phyloP scores from a whole-genome alignment of 306 rosid species.

The Betula pendula region DNA sequence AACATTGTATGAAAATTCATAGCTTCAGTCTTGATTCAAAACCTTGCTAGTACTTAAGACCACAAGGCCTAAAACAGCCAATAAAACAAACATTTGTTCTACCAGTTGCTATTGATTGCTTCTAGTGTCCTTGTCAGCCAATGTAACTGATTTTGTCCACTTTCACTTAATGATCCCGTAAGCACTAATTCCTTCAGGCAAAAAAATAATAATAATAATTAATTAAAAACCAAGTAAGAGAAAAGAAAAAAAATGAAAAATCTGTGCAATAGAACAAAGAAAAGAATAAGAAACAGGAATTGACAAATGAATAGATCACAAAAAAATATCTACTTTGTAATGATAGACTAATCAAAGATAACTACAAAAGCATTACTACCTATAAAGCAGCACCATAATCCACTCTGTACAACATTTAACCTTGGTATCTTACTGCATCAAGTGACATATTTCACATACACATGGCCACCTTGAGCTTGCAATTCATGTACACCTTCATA shows the following conservation, averaged over 20 bases:
- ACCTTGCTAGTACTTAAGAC: background rate
- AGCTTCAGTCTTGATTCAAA: background rate
- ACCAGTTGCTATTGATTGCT: constrained; percentile 53
- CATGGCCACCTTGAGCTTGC: background rate
- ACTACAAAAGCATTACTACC: background rate
- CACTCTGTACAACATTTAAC: background rate
- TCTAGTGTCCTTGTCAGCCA: constrained; percentile 50
- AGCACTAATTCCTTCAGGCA: constrained; percentile 29
- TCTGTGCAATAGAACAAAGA: background rate
- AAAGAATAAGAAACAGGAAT: background rate
- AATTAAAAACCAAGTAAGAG: constrained; percentile 14
- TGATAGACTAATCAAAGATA: background rate
- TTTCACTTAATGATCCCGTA: constrained; percentile 26
- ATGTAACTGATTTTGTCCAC: constrained; percentile 34
- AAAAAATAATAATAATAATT: background rate
- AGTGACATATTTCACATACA: background rate
- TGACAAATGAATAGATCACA: background rate
- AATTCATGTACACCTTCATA: background rate
- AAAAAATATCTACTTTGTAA: background rate
- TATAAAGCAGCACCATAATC: background rate
- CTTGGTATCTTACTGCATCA: background rate
- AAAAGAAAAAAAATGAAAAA: background rate
- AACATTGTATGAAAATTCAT: background rate
- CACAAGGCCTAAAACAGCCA: background rate
- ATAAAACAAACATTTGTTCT: constrained; percentile 10